Evolutionary conservation across 306 rosid genomes (phyloP).

Genomic region (Cajanus cajan): DNA sequence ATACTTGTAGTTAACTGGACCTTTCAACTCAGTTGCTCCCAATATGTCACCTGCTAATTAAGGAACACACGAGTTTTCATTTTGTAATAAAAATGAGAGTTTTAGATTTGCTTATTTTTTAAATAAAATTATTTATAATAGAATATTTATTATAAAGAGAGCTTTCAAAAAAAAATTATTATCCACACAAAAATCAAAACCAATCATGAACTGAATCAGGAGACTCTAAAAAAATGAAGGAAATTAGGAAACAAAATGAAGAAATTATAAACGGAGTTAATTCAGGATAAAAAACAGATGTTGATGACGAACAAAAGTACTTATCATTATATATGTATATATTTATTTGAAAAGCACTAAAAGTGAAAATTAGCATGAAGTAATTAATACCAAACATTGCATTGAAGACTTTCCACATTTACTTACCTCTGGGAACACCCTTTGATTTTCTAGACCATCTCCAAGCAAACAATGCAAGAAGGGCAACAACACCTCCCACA

Average conservation of each 20-base stretch:
- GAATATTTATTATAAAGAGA: neutral
- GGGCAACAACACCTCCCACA: constrained; percentile 47
- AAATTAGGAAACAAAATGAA: neutral
- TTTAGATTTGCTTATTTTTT: neutral
- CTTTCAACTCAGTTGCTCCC: constrained; percentile 71
- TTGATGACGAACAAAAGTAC: neutral
- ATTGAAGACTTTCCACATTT: neutral
- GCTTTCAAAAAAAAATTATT: too few relatives aligned
- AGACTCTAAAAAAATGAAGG: too few relatives aligned
- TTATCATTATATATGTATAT: neutral
- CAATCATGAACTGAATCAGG: too few relatives aligned
- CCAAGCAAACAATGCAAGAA: constrained; percentile 39
- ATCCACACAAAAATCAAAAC: too few relatives aligned
- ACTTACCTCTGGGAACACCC: constrained; percentile 41
- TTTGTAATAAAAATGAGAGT: neutral
- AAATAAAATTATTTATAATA: neutral
- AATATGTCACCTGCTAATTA: constrained; percentile 48
- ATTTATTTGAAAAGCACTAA: neutral
- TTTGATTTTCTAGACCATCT: constrained; percentile 26
- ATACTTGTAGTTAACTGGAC: constrained; percentile 53
- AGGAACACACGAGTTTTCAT: neutral
- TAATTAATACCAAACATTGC: neutral
- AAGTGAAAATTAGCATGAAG: neutral
- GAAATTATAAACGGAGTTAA: neutral
- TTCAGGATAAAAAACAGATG: neutral